Evolutionary conservation across 2,329 filamentous ascomycete genomes (phyloP).

Genomic region (Claviceps digitariae): DNA sequence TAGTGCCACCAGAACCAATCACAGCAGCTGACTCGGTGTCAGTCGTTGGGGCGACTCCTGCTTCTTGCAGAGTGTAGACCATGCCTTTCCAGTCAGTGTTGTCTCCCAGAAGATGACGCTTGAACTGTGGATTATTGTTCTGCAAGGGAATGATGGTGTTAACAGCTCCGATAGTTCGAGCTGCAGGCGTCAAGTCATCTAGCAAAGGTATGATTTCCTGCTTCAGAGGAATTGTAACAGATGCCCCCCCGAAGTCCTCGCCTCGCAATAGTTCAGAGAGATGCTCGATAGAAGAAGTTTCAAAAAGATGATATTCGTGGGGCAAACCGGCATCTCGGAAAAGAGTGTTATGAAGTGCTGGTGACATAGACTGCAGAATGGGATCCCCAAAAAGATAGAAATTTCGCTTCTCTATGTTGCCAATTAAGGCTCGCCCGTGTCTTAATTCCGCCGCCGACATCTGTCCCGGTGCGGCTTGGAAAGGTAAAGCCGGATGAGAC

Average conservation of each 20-base stretch:
- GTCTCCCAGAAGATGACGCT: slow-evolving; percentile 56
- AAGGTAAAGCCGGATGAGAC: slow-evolving; percentile 75
- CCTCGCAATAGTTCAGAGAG: slow-evolving; percentile 53
- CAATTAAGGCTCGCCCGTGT: slow-evolving; percentile 61
- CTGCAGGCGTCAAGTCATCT: slow-evolving; percentile 68
- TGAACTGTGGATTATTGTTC: slow-evolving; percentile 19
- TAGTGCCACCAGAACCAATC: slow-evolving; percentile 83
- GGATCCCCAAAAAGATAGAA: slow-evolving; percentile 87
- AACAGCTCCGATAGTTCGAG: slow-evolving; percentile 74
- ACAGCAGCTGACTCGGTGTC: slow-evolving; percentile 50
- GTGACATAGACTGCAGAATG: slow-evolving; percentile 69
- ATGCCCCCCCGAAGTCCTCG: slow-evolving; percentile 77
- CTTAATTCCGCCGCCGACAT: slow-evolving; percentile 83
- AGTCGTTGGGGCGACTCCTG: slow-evolving; percentile 38
- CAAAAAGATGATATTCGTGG: slow-evolving; percentile 63
- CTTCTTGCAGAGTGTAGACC: slow-evolving; percentile 59
- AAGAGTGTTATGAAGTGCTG: slow-evolving; percentile 76
- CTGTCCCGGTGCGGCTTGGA: slow-evolving; percentile 88
- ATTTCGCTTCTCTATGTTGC: slow-evolving; percentile 58
- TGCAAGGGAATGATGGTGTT: slow-evolving; percentile 71
- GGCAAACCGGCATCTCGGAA: slow-evolving; percentile 69
- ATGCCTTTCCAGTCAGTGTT: slow-evolving; percentile 98
- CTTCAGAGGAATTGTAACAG: slow-evolving; percentile 92
- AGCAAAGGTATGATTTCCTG: slow-evolving; percentile 71
- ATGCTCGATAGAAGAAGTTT: slow-evolving; percentile 53